Base-by-base conservation (phyloP, 768 basidiomycete genomes). In the Clitopilus passeckerianus region DNA sequence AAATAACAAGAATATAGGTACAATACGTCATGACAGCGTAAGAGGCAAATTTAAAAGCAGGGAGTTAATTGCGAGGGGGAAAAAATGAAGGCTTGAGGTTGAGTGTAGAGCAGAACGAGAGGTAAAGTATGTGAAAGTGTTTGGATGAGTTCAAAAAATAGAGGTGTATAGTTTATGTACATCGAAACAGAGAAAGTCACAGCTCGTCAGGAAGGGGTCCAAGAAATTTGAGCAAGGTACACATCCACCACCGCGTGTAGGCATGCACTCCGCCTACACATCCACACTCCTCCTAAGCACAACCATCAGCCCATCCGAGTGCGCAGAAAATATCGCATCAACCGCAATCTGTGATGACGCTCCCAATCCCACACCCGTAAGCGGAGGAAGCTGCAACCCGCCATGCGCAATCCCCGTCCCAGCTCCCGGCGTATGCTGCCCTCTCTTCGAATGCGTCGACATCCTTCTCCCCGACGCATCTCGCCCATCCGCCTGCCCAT, bases 241-340 rank as follows among this genome's bases (percentile, higher is more conserved):
- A 30, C 27, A 30, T 30, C 37, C 37, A 41, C 37, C 34, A 7
- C 34, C 34, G n/a, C n/a, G n/a, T n/a, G 7, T 30, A 30, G 4
- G 7, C 27, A 30, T 30, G 5, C 37, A 41, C 37, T n/a, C n/a
- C n/a, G n/a, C 54, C 56, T 62, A 64, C 22, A 46, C 54, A 54
- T 57, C 56, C 34, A 61, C 61, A 57, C 64, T 68, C 57, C 78
- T 74, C 20, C 91, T 83, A 12, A 93, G 72, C 63, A 93, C 90
- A 62, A 91, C 87, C 76, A 93, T 84, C 59, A 93, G 76, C 5
- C 91, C 91, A 67, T 93, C 91, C 27, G 91, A 92, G 68, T 92
- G 91, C 5, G 88, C 90, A 34, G 89, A 90, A 67, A 93, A 91
- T 57, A 93, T 91, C 1, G 90, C 87, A 65, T 92, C 91, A 12